Conservation (phyloP, 2,329 filamentous ascomycete species). For the Ophiostoma piceae region DNA sequence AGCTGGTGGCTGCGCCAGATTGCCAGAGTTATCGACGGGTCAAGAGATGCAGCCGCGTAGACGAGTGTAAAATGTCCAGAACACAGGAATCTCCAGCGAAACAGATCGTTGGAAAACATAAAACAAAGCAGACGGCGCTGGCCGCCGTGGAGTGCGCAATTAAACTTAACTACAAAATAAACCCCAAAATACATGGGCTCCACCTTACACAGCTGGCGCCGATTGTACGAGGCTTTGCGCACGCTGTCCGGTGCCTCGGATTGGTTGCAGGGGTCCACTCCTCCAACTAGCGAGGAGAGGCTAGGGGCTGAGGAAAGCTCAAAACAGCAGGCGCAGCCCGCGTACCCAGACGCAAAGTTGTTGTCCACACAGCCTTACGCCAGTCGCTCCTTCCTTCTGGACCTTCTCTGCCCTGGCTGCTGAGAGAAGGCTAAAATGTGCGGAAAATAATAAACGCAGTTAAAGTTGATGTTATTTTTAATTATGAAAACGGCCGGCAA, state of each 20-base stretch:
- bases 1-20: not conserved
- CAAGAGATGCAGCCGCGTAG: not conserved
- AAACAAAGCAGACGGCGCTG: constrained; percentile 16
- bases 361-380: constrained; percentile 5
- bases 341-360: not conserved
- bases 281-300: not conserved
- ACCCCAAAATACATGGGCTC: not conserved
- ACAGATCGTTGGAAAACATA: constrained; percentile 2
- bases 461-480: not conserved
- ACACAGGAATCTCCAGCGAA: not conserved
- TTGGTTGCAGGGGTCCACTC: constrained; percentile 24
- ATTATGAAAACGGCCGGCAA: not conserved
- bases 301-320: not conserved
- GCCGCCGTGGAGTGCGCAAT: not conserved
- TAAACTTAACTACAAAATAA: not conserved
- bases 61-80: not conserved
- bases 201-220: constrained; percentile 2
- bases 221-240: constrained; percentile 24
- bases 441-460: not conserved
- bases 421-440: not conserved
- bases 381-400: not conserved
- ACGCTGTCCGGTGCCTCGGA: constrained; percentile 22
- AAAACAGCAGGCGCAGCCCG: constrained; percentile 4
- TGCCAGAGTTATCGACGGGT: not conserved
- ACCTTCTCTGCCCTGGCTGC: not conserved